Percentiles rank a stretch among this genome's conserved stretches.
phyloP scores from a whole-genome alignment of 2,329 filamentous ascomycete species.

The Neofusicoccum parvum region DNA sequence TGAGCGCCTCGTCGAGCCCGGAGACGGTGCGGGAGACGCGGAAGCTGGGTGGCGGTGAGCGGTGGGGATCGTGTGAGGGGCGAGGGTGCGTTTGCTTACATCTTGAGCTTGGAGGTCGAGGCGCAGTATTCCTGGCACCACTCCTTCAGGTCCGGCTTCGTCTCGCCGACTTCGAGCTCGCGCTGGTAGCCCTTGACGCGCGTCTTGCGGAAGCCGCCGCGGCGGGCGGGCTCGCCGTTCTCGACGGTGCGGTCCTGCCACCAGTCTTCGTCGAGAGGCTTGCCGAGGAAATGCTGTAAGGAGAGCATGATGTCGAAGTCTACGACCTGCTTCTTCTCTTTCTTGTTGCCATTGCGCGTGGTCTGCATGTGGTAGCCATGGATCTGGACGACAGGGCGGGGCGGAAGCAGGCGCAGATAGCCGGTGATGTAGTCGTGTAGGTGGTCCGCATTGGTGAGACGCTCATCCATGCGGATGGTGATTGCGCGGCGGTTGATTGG shows the following conservation, averaged over 20 bases:
- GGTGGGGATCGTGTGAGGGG: not conserved
- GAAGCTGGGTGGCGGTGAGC: conserved; percentile 31
- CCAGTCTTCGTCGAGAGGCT: conserved; percentile 14
- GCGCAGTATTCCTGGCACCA: conserved; percentile 73
- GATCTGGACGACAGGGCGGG: conserved; percentile 40
- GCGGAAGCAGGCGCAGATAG: conserved; percentile 31
- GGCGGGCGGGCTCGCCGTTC: conserved; percentile 62
- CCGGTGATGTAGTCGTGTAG: conserved; percentile 33
- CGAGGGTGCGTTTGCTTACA: conserved; percentile 21
- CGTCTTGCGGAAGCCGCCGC: conserved; percentile 63
- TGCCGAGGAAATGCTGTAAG: conserved; percentile 30
- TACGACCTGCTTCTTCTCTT: conserved; percentile 36
- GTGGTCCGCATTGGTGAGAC: conserved; percentile 34
- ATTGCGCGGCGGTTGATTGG: conserved; percentile 13
- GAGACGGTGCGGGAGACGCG: conserved; percentile 49
- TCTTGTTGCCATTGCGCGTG: conserved; percentile 36
- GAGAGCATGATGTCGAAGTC: conserved; percentile 43
- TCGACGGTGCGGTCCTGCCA: conserved; percentile 47
- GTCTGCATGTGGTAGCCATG: conserved; percentile 41
- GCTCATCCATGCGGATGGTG: conserved; percentile 32
- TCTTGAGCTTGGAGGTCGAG: conserved; percentile 59
- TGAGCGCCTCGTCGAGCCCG: conserved; percentile 61
- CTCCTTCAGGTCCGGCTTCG: conserved; percentile 50
- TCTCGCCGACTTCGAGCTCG: conserved; percentile 48
- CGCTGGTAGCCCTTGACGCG: conserved; percentile 51